Evolutionary conservation across 169 alveolate species (phyloP).

Genomic region (Hepatocystis sp.): DNA sequence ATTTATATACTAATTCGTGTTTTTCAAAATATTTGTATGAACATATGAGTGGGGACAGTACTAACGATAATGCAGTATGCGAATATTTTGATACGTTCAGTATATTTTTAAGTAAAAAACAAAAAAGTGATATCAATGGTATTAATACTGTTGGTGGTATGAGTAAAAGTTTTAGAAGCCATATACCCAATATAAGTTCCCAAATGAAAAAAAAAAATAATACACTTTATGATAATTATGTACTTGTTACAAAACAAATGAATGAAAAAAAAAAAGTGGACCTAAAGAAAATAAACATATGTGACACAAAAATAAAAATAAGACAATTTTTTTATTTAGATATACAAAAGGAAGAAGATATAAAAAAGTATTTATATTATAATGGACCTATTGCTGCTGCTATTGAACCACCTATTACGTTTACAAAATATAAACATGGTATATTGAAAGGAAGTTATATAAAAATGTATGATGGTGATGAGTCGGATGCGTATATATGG

Average conservation of each 20-base stretch:
- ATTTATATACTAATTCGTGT: constrained; percentile 44
- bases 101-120: constrained; percentile 6
- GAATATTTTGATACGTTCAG: constrained; percentile 57
- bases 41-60: not conserved
- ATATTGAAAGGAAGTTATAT: constrained; percentile 37
- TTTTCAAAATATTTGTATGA: constrained; percentile 8
- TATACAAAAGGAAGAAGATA: constrained; percentile 63
- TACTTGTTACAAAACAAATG: not conserved
- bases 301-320: constrained; percentile 52
- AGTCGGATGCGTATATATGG: constrained; percentile 69
- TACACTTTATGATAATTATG: not conserved
- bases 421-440: constrained; percentile 31
- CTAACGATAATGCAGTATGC: constrained; percentile 29
- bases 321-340: constrained; percentile 47
- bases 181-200: not conserved
- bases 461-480: constrained; percentile 62
- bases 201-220: not conserved
- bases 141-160: too few relatives aligned
- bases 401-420: constrained; percentile 50
- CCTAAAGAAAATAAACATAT: not conserved
- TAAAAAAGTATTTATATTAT: constrained; percentile 47
- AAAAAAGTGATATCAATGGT: too few relatives aligned
- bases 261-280: constrained; percentile 8
- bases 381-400: constrained; percentile 77
- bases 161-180: not conserved